A percentile compares a stretch with the other conserved stretches of the same genome.
These are phyloP conservation scores for Flammula alnicola DNA, from an alignment of 1,284 basidiomycete species.

Conservation along the genomic window DNA sequence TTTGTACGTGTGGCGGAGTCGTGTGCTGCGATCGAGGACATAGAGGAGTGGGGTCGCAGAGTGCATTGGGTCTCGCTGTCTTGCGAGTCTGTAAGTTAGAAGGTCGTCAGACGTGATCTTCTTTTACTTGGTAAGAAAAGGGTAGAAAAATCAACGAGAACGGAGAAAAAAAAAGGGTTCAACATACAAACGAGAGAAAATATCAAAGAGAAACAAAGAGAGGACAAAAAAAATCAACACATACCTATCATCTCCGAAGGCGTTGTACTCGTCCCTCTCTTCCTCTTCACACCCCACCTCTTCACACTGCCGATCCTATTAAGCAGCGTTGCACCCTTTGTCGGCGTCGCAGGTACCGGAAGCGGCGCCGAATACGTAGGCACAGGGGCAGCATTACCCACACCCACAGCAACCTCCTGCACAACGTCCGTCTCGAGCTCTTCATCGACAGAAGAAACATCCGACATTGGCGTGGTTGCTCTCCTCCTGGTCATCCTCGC, in stretches of 20 bases:
- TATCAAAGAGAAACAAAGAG: background rate
- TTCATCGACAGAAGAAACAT: too few relatives aligned
- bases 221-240: conserved; percentile 9
- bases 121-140: too few relatives aligned
- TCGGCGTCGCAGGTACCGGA: conserved; percentile 22
- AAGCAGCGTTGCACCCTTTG: conserved; percentile 37
- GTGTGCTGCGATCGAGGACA: conserved; percentile 25
- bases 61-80: conserved; percentile 13
- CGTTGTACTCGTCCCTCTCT: conserved; percentile 47
- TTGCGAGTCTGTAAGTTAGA: too few relatives aligned
- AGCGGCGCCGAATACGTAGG: too few relatives aligned
- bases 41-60: conserved; percentile 30
- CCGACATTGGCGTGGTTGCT: too few relatives aligned
- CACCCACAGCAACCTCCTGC: too few relatives aligned
- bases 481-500: too few relatives aligned
- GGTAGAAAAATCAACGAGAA: too few relatives aligned
- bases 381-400: too few relatives aligned
- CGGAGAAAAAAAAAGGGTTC: background rate
- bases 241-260: conserved; percentile 47
- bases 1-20: too few relatives aligned
- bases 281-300: conserved; percentile 57
- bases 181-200: background rate
- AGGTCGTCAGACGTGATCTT: too few relatives aligned
- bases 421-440: too few relatives aligned
- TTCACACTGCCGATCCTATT: conserved; percentile 49